Evolutionary conservation across 805 yeast species (phyloP).

Genomic region (Hanseniaspora guilliermondii): DNA sequence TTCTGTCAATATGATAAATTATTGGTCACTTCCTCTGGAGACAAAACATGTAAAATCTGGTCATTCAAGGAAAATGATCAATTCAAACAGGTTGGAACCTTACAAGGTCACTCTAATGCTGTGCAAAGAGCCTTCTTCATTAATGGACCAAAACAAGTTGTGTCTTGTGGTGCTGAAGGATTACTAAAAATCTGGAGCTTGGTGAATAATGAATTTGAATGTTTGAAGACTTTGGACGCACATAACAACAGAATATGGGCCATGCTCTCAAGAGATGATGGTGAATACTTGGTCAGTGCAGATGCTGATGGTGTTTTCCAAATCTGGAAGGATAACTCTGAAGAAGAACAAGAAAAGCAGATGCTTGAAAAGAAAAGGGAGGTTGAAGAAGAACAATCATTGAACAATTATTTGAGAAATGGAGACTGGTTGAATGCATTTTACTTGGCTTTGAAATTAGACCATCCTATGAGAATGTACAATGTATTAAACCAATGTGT

Average conservation of each 20-base stretch:
- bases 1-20: conserved; percentile 72
- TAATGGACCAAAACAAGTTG: conserved; percentile 51
- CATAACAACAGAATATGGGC: conserved; percentile 96
- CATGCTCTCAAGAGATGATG: conserved; percentile 51
- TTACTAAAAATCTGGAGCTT: conserved; percentile 82
- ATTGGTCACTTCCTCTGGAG: conserved; percentile 80
- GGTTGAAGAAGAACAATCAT: conserved; percentile 80
- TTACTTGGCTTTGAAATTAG: conserved; percentile 66
- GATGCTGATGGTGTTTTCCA: conserved; percentile 92
- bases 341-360: conserved; percentile 46
- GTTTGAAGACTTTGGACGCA: conserved; percentile 74
- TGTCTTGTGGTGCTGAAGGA: conserved; percentile 85
- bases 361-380: conserved; percentile 38
- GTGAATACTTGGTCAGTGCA: conserved; percentile 63
- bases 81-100: conserved; percentile 20
- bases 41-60: conserved; percentile 84
- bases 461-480: conserved; percentile 82
- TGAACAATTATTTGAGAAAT: conserved; percentile 57
- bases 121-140: conserved; percentile 71
- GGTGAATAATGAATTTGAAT: conserved; percentile 48
- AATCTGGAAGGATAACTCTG: conserved; percentile 81
- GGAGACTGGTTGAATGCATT: conserved; percentile 86
- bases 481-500: conserved; percentile 58
- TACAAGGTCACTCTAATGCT: conserved; percentile 90
- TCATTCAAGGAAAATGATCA: conserved; percentile 45